Conservation (phyloP, 1,284 basidiomycete genomes). For the Apiotrichum porosum region DNA sequence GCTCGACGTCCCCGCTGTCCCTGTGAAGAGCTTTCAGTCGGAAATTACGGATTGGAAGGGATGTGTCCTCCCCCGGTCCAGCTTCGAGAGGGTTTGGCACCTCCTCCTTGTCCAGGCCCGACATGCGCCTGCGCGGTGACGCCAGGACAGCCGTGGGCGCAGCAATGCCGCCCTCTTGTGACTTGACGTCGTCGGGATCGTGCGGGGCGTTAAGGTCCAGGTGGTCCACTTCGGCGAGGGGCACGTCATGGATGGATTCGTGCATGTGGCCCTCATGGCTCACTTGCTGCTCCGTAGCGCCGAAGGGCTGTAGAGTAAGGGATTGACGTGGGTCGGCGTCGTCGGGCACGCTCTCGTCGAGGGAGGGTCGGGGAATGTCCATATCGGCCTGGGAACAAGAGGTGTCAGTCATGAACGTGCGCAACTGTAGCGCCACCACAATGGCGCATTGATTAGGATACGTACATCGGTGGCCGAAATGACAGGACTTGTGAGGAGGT, state of each 20-base stretch:
- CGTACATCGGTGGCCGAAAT: constrained; percentile 53
- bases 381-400: neutral
- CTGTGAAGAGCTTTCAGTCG: constrained; percentile 15
- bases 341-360: neutral
- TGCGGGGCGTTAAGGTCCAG: constrained; percentile 42
- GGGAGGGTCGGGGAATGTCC: neutral
- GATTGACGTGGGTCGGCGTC: neutral
- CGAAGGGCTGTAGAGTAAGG: constrained; percentile 45
- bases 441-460: too few species aligned
- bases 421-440: too few species aligned
- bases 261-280: constrained; percentile 16
- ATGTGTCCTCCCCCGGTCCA: constrained; percentile 20
- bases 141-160: neutral
- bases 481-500: constrained; percentile 89
- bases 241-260: constrained; percentile 3
- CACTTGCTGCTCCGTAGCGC: constrained; percentile 33
- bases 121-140: too few species aligned
- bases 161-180: neutral
- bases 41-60: constrained; percentile 25
- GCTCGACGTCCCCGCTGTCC: constrained; percentile 54
- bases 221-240: constrained; percentile 41
- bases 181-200: neutral
- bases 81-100: constrained; percentile 40
- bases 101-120: neutral
- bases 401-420: too few species aligned